Evolutionary conservation across 2,329 filamentous ascomycete species (phyloP).

Genomic region (Talaromyces rugulosus): DNA sequence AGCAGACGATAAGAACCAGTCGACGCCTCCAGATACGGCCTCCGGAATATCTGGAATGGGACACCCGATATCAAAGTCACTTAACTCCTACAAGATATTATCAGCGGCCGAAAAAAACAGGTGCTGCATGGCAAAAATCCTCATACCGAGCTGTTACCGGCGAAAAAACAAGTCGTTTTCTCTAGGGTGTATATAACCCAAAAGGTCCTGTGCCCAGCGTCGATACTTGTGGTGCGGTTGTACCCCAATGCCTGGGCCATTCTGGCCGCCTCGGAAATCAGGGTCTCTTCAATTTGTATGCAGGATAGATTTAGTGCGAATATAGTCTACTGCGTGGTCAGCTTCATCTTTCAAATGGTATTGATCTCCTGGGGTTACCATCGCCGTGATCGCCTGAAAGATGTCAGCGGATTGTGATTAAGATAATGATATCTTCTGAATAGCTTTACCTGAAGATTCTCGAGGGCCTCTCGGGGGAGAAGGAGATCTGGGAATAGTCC

Average conservation of each 20-base stretch:
- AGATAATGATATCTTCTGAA: background rate
- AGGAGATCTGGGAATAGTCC: slow-evolving; percentile 32
- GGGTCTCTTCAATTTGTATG: slow-evolving; percentile 29
- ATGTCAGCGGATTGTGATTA: background rate
- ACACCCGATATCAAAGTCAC: slow-evolving; percentile 36
- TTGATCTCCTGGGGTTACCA: slow-evolving; percentile 10
- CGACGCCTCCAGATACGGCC: slow-evolving; percentile 26
- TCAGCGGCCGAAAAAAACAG: background rate
- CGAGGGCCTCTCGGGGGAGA: slow-evolving; percentile 17
- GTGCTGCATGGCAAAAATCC: background rate
- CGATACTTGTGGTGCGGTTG: slow-evolving; percentile 20
- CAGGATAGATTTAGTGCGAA: slow-evolving; percentile 32
- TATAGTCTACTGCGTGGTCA: slow-evolving; percentile 25
- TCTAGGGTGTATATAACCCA: slow-evolving; percentile 41
- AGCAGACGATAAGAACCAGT: slow-evolving; percentile 32
- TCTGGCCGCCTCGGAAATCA: slow-evolving; percentile 32
- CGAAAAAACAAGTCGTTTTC: slow-evolving; percentile 31
- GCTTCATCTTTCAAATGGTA: background rate
- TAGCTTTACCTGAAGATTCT: slow-evolving; percentile 10
- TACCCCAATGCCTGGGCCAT: slow-evolving; percentile 30
- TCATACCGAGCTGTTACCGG: slow-evolving; percentile 29
- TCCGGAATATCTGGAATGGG: slow-evolving; percentile 31
- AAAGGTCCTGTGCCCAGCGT: slow-evolving; percentile 26
- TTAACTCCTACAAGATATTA: slow-evolving; percentile 23
- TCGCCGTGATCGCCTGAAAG: slow-evolving; percentile 10